Base-by-base conservation (phyloP, 805 yeast species). In the Yueomyces sinensis region DNA sequence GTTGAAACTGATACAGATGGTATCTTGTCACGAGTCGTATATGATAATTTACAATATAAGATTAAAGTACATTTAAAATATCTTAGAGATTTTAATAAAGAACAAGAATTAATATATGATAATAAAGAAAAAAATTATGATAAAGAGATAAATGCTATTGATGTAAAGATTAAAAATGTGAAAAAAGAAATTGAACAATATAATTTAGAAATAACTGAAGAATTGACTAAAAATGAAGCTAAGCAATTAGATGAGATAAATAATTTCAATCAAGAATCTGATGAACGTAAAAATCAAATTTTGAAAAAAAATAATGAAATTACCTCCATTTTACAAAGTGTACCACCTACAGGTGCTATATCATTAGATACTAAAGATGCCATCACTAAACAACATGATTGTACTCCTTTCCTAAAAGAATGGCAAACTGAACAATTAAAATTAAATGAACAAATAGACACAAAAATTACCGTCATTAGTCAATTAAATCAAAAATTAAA, bases 21-120 rank as follows among this genome's bases (percentile, higher is more conserved):
- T 7, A n/a, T 13, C 28, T 25, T 55, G 9, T 49, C 58, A 4
- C 52, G 50, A 35, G 49, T 52, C 2, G 42, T 55, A 4, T 48
- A 49, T 34, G 59, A 55, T 32, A 43, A 45, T 32, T 33, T 52
- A 9, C 32, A 41, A 9, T 50, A 46, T 31, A 49, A 52, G 6
- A 41, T 44, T 17, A 32, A 41, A 3, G 36, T 40, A 2, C 55
- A 52, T 35, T 32, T 40, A 14, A 36, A 41, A 11, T 44, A 48
- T 40, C 20, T 53, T 13, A 35, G 38, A 6, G 39, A 41, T 7
- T 46, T 35, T 17, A 36, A 41, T 14, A 30, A 33, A 14, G 38
- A 41, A 1, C 40, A 43, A 25, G 31, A 40, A 19, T 37, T 38
- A 17, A 43, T 41, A 30, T 47, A 44, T 27, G 46, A 48, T 4